These are phyloP conservation scores for Vickermania spadyakhi DNA, from an alignment of 208 protist genomes.

Conservation along the genomic window DNA sequence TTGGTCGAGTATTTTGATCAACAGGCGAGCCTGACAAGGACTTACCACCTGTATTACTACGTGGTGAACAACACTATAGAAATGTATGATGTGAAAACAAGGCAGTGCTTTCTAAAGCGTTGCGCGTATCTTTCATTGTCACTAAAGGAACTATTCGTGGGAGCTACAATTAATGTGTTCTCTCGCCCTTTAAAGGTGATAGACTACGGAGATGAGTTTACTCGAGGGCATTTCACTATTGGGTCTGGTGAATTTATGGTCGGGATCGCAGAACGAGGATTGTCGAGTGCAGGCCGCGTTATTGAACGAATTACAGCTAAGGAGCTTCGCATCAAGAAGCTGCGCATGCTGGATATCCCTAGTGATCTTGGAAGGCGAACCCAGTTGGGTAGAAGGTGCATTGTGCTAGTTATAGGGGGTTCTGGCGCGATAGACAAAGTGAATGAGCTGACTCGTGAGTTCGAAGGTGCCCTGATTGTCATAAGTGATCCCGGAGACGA, in stretches of 20 bases:
- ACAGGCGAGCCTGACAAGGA: conserved; percentile 75
- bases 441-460: conserved; percentile 12
- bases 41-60: conserved; percentile 90
- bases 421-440: conserved; percentile 52
- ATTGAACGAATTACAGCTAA: conserved; percentile 37
- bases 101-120: conserved; percentile 89
- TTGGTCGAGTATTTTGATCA: conserved; percentile 88
- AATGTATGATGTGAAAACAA: conserved; percentile 92
- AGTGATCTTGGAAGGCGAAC: conserved; percentile 23
- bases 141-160: conserved; percentile 85
- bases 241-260: conserved; percentile 58
- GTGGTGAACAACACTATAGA: conserved; percentile 88
- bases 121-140: conserved; percentile 78
- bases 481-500: conserved; percentile 29
- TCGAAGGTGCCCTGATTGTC: conserved; percentile 24
- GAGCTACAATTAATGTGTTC: conserved; percentile 89
- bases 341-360: conserved; percentile 62
- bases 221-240: conserved; percentile 41
- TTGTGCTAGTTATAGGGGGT: conserved; percentile 51
- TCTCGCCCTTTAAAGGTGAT: conserved; percentile 88
- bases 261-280: conserved; percentile 30
- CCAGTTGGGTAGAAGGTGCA: conserved; percentile 21
- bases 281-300: conserved; percentile 31
- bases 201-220: conserved; percentile 89
- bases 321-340: conserved; percentile 57